Evolutionary conservation across 2,329 filamentous ascomycete species (phyloP).

Genomic region (Neospermospora avenae): DNA sequence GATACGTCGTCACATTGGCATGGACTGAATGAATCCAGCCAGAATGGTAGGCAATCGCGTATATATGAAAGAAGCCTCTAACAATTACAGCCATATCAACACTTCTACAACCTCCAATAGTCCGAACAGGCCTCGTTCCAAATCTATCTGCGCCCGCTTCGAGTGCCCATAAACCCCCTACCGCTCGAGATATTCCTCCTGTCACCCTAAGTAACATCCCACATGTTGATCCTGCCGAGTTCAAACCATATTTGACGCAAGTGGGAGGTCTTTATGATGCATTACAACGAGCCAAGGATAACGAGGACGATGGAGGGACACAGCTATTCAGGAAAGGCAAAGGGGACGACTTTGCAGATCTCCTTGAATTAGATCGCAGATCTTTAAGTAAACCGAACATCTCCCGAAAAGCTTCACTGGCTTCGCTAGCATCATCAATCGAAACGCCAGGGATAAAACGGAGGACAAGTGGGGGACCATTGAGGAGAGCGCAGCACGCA

Average conservation of each 20-base stretch:
- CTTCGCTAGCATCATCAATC: slow-evolving; percentile 38
- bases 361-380: slow-evolving; percentile 37
- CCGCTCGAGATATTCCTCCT: slow-evolving; percentile 84
- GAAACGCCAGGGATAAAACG: slow-evolving; percentile 36
- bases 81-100: slow-evolving; percentile 74
- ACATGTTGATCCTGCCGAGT: slow-evolving; percentile 74
- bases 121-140: slow-evolving; percentile 80
- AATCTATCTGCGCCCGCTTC: slow-evolving; percentile 67
- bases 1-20: slow-evolving; percentile 61
- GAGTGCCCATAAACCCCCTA: slow-evolving; percentile 78
- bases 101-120: slow-evolving; percentile 84
- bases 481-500: slow-evolving; percentile 62
- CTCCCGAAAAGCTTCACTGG: slow-evolving; percentile 40
- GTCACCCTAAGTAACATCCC: slow-evolving; percentile 87
- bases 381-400: slow-evolving; percentile 27
- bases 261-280: slow-evolving; percentile 87
- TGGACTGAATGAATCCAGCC: slow-evolving; percentile 68
- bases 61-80: not conserved
- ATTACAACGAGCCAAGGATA: slow-evolving; percentile 78
- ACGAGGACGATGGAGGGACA: slow-evolving; percentile 58
- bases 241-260: slow-evolving; percentile 79
- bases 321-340: slow-evolving; percentile 34
- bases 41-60: slow-evolving; percentile 62
- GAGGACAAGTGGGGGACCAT: slow-evolving; percentile 47
- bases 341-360: slow-evolving; percentile 38